Evolutionary conservation across 2,329 filamentous ascomycete species (phyloP).

Genomic region (Aspergillus viridinutans): DNA sequence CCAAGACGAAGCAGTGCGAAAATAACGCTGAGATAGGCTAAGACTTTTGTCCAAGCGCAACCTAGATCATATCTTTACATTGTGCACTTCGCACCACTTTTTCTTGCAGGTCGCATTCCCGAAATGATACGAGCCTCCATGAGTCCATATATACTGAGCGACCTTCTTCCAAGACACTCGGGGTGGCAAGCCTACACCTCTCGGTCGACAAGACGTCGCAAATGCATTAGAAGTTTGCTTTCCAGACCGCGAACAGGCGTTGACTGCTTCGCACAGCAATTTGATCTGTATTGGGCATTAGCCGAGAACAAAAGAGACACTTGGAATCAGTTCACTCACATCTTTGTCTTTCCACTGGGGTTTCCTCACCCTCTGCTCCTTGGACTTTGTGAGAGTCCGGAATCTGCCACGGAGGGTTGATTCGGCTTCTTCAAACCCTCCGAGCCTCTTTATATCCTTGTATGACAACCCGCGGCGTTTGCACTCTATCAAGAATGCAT

Average conservation of each 20-base stretch:
- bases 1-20: not conserved
- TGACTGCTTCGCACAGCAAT: constrained; percentile 40
- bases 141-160: constrained; percentile 48
- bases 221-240: constrained; percentile 1
- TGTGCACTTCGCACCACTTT: constrained; percentile 52
- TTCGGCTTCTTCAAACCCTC: constrained; percentile 44
- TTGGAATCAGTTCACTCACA: constrained; percentile 29
- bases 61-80: constrained; percentile 14
- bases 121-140: constrained; percentile 56
- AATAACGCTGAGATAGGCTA: not conserved
- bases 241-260: constrained; percentile 17
- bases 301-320: not conserved
- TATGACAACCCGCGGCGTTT: constrained; percentile 43
- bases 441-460: constrained; percentile 44
- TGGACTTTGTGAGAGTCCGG: constrained; percentile 44
- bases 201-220: constrained; percentile 2
- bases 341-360: constrained; percentile 42
- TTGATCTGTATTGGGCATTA: constrained; percentile 26
- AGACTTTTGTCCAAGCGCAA: not conserved
- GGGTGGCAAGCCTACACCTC: constrained; percentile 17
- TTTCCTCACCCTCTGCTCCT: constrained; percentile 43
- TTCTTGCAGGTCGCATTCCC: constrained; percentile 60
- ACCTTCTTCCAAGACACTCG: constrained; percentile 59
- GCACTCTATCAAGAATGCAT: constrained; percentile 39
- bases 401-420: constrained; percentile 47